Base-by-base conservation (phyloP, 2,329 filamentous ascomycete genomes). In the Sclerotinia sclerotiorum region DNA sequence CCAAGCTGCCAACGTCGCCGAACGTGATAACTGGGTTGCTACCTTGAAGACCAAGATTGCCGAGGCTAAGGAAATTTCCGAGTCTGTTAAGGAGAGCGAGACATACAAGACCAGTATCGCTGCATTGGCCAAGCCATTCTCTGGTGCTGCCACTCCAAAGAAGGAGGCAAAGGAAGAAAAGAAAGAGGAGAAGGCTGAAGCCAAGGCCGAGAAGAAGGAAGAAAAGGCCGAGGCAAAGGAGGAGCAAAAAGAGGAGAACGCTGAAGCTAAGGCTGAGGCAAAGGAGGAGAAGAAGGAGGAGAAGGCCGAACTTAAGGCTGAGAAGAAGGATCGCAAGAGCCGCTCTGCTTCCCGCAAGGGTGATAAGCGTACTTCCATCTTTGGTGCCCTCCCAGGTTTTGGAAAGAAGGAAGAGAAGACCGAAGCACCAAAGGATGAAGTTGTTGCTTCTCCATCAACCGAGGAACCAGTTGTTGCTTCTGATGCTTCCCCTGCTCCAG, bases 1-100 rank as follows among this genome's bases (percentile, higher is more conserved):
- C 86, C 94, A 97, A 87, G 92, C 94, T 69, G 77, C 83, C 76
- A 89, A 78, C 76, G 76, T 86, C 61, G 83, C 87, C 69, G 93
- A 97, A 83, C 93, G 94, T 78, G 93, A 97, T 81, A 92, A 91
- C 85, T 98, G 95, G 95, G 87, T 97, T 76, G 82, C 88, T 71
- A 90, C 94, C 77, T 80, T 97, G 75, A 93, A 95, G 87, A 82
- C 86, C 77, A 92, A 94, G 84, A 87, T 91, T 65, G 85, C 88
- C 64, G 93, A 97, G 83, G 94, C 93, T 77, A 96, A 95, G 86
- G 90, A 90, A 76, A 83, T 91, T 69, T 90, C 89, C 77, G 84
- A 91, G 73, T 85, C 85, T 68, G 86, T 97, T 75, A 86, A 87
- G 72, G 88, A 89, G 81, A 90, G 88, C 76, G 93, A 97, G 81